Evolutionary conservation across 2,329 filamentous ascomycete genomes (phyloP).

Genomic region (Paramyrothecium roridum): DNA sequence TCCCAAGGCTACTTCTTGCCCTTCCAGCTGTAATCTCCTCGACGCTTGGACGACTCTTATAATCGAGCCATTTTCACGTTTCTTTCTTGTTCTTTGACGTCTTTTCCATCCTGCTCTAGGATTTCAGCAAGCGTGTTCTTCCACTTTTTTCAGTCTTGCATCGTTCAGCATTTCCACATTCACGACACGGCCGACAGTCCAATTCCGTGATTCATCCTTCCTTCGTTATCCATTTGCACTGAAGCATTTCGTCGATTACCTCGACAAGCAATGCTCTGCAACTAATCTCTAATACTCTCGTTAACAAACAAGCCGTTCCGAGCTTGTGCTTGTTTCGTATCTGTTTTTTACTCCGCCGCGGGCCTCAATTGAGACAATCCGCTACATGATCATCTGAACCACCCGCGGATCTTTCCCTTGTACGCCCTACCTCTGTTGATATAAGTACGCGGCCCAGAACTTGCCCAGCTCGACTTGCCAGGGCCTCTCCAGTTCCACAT

Average conservation of each 20-base stretch:
- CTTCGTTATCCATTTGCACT: neutral
- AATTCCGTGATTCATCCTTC: neutral
- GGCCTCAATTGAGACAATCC: conserved; percentile 1
- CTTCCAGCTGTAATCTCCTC: neutral
- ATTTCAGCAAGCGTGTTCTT: too few relatives aligned
- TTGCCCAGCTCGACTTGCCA: neutral
- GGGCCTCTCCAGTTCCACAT: conserved; percentile 4
- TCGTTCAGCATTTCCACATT: neutral
- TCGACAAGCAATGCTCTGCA: too few relatives aligned
- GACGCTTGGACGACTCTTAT: neutral
- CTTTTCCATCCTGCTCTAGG: too few relatives aligned
- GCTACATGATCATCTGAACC: neutral
- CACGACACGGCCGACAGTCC: too few relatives aligned
- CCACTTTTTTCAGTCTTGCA: neutral
- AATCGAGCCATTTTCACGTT: too few relatives aligned
- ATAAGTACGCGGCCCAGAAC: neutral
- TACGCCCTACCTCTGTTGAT: neutral
- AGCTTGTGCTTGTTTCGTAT: neutral
- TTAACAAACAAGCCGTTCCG: neutral
- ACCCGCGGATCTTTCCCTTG: neutral
- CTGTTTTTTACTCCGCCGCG: neutral
- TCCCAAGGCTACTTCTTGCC: too few relatives aligned
- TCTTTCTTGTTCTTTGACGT: too few relatives aligned
- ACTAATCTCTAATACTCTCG: neutral
- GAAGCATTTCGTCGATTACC: neutral